phyloP scores from a whole-genome alignment of 2,329 filamentous ascomycete species.

The Clarireedia monteithiana region DNA sequence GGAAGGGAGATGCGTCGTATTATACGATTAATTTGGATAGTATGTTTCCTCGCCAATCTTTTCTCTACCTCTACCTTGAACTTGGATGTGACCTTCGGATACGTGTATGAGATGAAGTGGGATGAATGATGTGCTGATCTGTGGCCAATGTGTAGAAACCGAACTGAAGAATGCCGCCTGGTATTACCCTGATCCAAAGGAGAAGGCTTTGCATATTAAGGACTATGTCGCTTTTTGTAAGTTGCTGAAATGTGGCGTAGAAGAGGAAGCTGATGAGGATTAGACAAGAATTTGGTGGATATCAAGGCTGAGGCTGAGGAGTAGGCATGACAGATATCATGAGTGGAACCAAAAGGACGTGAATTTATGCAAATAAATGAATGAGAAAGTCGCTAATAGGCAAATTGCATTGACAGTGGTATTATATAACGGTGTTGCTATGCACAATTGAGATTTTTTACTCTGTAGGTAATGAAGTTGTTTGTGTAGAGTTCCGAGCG shows the following conservation, averaged over 20 bases:
- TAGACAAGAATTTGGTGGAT: slow-evolving; percentile 8
- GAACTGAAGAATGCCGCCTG: slow-evolving; percentile 38
- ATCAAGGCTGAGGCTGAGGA: neutral
- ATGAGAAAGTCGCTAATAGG: neutral
- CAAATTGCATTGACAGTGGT: no score
- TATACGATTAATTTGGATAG: slow-evolving; percentile 38
- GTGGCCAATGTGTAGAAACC: slow-evolving; percentile 22
- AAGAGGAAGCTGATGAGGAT: neutral
- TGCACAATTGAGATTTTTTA: no score
- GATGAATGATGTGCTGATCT: neutral
- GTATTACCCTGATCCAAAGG: slow-evolving; percentile 37
- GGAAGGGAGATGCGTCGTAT: slow-evolving; percentile 41
- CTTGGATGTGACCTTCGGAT: no score
- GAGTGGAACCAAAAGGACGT: no score
- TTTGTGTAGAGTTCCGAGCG: no score
- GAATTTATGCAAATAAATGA: neutral
- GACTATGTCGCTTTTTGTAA: slow-evolving; percentile 40
- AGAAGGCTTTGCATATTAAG: slow-evolving; percentile 36
- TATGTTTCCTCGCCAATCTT: slow-evolving; percentile 7
- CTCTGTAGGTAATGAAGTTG: no score
- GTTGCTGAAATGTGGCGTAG: slow-evolving; percentile 12
- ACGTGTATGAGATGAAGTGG: no score
- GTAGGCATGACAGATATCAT: neutral
- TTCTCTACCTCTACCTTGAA: no score
- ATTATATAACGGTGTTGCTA: no score